Conservation (phyloP, 805 yeast genomes). For the Pichia exigua region DNA sequence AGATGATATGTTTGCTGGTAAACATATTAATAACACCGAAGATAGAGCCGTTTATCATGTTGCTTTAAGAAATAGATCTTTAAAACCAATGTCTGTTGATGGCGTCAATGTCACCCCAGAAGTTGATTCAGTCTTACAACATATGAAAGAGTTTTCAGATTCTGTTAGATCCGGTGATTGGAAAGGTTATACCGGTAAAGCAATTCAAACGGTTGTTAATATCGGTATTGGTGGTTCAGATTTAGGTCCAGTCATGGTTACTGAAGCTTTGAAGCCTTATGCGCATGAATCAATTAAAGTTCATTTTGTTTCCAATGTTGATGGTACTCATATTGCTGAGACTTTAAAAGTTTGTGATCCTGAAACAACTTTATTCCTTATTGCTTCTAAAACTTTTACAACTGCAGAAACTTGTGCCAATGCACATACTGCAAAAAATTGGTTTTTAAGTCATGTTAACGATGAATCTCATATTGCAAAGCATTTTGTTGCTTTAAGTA, state of each 20-base stretch:
- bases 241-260: conserved; percentile 98
- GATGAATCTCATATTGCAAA: conserved; percentile 75
- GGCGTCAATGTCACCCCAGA: conserved; percentile 86
- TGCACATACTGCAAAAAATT: conserved; percentile 88
- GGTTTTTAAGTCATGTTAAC: conserved; percentile 68
- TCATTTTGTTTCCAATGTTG: conserved; percentile 96
- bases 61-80: conserved; percentile 89
- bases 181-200: conserved; percentile 96
- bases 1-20: conserved; percentile 88
- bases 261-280: conserved; percentile 94
- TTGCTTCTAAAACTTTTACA: conserved; percentile 97
- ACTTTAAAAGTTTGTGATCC: conserved; percentile 68
- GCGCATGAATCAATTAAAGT: conserved; percentile 64
- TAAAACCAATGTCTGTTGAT: conserved; percentile 80
- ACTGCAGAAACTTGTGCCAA: conserved; percentile 97
- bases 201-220: conserved; percentile 89
- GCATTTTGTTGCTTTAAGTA: conserved; percentile 95
- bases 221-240: conserved; percentile 99
- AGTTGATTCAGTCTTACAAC: conserved; percentile 84
- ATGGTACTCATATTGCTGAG: conserved; percentile 96
- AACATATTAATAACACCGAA: conserved; percentile 92
- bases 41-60: conserved; percentile 95
- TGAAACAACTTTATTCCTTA: conserved; percentile 86
- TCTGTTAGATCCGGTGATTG: conserved; percentile 86
- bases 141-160: conserved; percentile 94